Conservation (phyloP, 768 basidiomycete genomes). For the Mycena latifolia region DNA sequence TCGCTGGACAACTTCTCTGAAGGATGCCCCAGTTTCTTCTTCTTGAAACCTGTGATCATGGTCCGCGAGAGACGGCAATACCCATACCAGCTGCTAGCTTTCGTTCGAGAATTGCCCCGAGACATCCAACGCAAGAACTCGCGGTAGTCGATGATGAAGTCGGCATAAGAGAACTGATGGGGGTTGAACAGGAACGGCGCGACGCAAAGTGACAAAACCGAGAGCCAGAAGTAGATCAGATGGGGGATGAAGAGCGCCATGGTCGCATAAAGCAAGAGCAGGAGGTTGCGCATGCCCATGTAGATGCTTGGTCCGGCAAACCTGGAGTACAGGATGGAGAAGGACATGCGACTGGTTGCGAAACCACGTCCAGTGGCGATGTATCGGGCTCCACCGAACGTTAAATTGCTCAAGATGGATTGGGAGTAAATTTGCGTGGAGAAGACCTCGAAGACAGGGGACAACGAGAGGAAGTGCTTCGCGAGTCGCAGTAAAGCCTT, state of each 20-base stretch:
- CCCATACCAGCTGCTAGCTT: constrained; percentile 99
- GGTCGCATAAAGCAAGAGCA: constrained; percentile 91
- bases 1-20: constrained; percentile 98
- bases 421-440: constrained; percentile 99
- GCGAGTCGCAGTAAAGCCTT: constrained; percentile 93
- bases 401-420: constrained; percentile 95
- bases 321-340: constrained; percentile 97
- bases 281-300: constrained; percentile 95
- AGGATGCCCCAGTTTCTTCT: constrained; percentile 97
- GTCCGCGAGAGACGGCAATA: constrained; percentile 98
- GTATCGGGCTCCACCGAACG: constrained; percentile 98
- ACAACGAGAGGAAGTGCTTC: constrained; percentile 97
- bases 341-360: constrained; percentile 95
- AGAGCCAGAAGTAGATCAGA: constrained; percentile 99
- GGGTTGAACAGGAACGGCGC: constrained; percentile 99
- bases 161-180: constrained; percentile 97
- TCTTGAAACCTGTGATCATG: constrained; percentile 99
- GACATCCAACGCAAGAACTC: constrained; percentile 99
- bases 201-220: constrained; percentile 93
- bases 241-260: constrained; percentile 94
- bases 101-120: constrained; percentile 95
- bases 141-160: constrained; percentile 99
- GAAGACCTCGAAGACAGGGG: constrained; percentile 98
- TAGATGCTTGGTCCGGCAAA: constrained; percentile 99
- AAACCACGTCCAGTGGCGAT: constrained; percentile 99